phyloP scores from a whole-genome alignment of 1,284 basidiomycete genomes.

The Naganishia sp. region DNA sequence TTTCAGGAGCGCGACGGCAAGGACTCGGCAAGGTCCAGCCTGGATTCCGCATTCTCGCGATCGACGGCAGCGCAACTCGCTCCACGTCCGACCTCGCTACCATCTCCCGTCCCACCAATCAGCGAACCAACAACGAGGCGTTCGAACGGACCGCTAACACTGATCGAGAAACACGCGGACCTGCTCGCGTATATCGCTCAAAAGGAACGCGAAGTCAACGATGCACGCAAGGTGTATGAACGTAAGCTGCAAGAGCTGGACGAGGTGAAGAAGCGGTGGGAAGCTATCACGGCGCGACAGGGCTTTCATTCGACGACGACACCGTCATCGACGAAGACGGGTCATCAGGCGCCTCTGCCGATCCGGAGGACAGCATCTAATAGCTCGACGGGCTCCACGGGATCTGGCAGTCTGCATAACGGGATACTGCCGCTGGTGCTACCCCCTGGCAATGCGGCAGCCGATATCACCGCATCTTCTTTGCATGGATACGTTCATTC shows the following conservation, averaged over 20 bases:
- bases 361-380: conserved; percentile 6
- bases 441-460: background rate
- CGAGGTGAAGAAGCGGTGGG: conserved; percentile 24
- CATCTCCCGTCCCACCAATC: background rate
- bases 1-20: background rate
- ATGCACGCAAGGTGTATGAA: background rate
- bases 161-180: conserved; percentile 23
- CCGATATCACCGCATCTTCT: background rate
- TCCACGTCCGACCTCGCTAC: background rate
- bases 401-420: background rate
- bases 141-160: background rate
- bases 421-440: conserved; percentile 2
- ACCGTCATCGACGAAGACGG: background rate
- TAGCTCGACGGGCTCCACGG: background rate
- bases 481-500: background rate
- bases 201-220: conserved; percentile 23
- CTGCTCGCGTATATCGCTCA: conserved; percentile 24
- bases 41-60: background rate
- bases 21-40: background rate
- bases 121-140: background rate
- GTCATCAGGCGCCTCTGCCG: conserved; percentile 3
- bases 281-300: conserved; percentile 12
- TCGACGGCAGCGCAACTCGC: background rate
- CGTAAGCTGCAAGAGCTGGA: conserved; percentile 4
- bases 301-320: conserved; percentile 22